These are phyloP conservation scores for Nepenthes gracilis DNA, from an alignment of 148 eudicot genomes.

Conservation along the genomic window DNA sequence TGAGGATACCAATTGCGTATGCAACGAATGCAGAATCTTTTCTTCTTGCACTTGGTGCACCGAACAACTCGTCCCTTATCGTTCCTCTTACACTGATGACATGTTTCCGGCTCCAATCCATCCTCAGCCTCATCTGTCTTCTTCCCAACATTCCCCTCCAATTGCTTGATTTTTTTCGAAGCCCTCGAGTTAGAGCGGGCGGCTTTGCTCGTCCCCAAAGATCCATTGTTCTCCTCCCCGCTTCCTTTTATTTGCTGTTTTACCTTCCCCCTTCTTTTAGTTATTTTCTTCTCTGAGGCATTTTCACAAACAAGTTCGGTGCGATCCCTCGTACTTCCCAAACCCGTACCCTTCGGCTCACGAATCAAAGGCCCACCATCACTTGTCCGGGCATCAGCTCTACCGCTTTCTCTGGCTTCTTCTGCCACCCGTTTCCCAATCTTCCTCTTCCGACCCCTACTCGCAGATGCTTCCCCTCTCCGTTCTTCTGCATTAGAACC, in stretches of 20 bases:
- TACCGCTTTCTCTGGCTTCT: conserved; percentile 2
- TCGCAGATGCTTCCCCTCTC: not conserved
- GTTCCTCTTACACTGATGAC: conserved; percentile 81
- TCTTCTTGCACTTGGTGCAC: conserved; percentile 32
- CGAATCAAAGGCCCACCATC: conserved; percentile 4
- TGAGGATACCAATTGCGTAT: conserved; percentile 53
- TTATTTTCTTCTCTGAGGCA: conserved; percentile 7
- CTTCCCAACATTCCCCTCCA: not conserved
- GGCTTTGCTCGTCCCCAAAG: not conserved
- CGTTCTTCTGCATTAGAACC: not conserved
- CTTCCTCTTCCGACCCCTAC: conserved; percentile 2
- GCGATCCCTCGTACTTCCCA: conserved; percentile 5
- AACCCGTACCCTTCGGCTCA: not conserved
- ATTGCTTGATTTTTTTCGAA: not conserved
- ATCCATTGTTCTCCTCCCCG: not conserved
- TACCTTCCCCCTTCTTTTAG: not conserved
- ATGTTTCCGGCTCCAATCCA: conserved; percentile 17
- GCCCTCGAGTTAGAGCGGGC: not conserved
- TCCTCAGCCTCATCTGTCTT: not conserved
- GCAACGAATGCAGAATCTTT: conserved; percentile 51
- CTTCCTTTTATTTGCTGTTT: not conserved
- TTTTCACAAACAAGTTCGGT: conserved; percentile 27
- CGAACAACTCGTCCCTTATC: conserved; percentile 50
- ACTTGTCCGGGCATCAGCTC: not conserved
- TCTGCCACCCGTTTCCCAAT: conserved; percentile 2